Percentiles rank a stretch among this genome's conserved stretches.
Conservation (phyloP, 2,329 filamentous ascomycete genomes). For the Monosporascus sp. region DNA sequence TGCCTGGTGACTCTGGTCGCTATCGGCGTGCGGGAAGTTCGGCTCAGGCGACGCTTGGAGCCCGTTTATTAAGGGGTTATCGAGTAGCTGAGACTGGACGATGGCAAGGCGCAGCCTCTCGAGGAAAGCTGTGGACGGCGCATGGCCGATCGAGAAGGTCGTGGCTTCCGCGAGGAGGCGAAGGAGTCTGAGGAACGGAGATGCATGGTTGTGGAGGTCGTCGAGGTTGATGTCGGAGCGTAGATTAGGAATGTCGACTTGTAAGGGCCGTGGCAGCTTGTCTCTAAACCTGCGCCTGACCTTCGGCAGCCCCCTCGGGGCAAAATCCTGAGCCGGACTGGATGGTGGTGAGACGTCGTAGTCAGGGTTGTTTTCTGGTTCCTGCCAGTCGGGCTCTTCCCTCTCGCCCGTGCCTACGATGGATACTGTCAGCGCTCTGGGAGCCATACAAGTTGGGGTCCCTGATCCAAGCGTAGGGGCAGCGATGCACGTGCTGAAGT, state of each 20-base stretch:
- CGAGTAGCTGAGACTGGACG: slow-evolving; percentile 27
- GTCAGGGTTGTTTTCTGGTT: slow-evolving; percentile 16
- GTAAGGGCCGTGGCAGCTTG: slow-evolving; percentile 19
- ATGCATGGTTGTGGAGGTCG: slow-evolving; percentile 20
- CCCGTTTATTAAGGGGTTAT: slow-evolving; percentile 25
- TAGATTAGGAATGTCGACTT: slow-evolving; percentile 18
- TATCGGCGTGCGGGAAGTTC: slow-evolving; percentile 10
- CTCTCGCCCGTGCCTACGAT: slow-evolving; percentile 23
- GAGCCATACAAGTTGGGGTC: slow-evolving; percentile 1
- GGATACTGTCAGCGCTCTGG: slow-evolving; percentile 13
- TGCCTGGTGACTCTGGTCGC: slow-evolving; percentile 20
- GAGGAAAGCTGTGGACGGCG: slow-evolving; percentile 25
- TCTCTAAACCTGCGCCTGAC: slow-evolving; percentile 25
- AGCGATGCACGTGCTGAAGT: not conserved
- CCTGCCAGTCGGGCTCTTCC: slow-evolving; percentile 23
- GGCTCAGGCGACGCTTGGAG: slow-evolving; percentile 16
- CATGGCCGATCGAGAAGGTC: slow-evolving; percentile 27
- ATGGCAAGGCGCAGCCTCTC: slow-evolving; percentile 29
- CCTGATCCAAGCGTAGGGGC: not conserved
- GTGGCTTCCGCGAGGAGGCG: slow-evolving; percentile 23
- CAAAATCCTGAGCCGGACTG: slow-evolving; percentile 25
- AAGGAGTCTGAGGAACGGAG: slow-evolving; percentile 19
- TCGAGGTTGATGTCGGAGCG: slow-evolving; percentile 19
- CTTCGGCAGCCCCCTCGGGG: slow-evolving; percentile 26
- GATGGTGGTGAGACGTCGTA: slow-evolving; percentile 23